Base-by-base conservation (phyloP, 306 rosid genomes). In the Vigna unguiculata region DNA sequence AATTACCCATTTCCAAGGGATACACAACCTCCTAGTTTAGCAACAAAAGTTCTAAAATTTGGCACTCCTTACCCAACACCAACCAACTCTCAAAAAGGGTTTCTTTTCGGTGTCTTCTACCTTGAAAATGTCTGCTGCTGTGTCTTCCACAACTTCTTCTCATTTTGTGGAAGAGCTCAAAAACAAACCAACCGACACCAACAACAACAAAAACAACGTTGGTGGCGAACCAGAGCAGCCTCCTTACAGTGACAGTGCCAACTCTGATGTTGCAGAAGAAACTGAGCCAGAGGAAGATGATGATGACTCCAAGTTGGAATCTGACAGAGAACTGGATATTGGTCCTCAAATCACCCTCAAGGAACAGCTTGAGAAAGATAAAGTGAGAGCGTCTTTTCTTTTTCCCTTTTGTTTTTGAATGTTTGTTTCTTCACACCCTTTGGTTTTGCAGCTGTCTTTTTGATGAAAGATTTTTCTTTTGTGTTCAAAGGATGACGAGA, bases 281-380 rank as follows among this genome's bases (percentile, higher is more conserved):
- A 72, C 83, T 77, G 90, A 78, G 57, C 63, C 51, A 57, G 87
- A 81, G n/a, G 89, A 86, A 65, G 96, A 88, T 8, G 90, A 88
- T 8, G 90, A 83, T 25, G 91, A 84, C 7, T 53, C 80, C 43
- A 80, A 85, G 85, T 69, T 85, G 84, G 85, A 86, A 67, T 67
- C 55, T 45, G 53, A 67, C 54, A 45, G 34, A 15, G 72, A 45
- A 47, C 77, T 93, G 84, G 84, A 76, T 72, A 85, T 90, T 66
- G 98, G 98, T 12, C 98, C 98, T 82, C 93, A 84, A 19, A 38
- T 85, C 74, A 87, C 96, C n/a, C 92, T 93, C 83, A 93, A 91
- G 86, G 98, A 93, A 57, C 98, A 91, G 81, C 93, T 93, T 77
- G 97, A 93, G 77, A 93, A 91, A 79, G 97, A 93, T 75, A 87